Evolutionary conservation across 2,329 filamentous ascomycete species (phyloP), one percentile per base, ranked within the genome.

Genomic region (Coleophoma cylindrospora): DNA sequence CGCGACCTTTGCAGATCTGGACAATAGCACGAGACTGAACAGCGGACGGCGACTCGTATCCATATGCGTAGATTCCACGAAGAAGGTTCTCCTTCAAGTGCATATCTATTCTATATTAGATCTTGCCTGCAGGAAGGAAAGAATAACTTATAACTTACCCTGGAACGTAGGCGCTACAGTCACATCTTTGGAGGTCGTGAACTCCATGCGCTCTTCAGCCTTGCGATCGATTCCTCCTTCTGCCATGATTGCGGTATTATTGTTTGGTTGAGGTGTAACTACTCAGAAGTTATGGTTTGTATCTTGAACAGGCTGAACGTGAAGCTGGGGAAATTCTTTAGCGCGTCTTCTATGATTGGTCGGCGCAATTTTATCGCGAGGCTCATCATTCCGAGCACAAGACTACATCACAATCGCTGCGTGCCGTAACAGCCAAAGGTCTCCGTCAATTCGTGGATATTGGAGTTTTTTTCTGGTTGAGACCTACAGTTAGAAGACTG

Each of bases 21-120:
- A 99, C 94, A 66, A 99, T 99, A 48, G 94, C 94, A 66, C 94
- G 89, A 59, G 92, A 96, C 74, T 99, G 94, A 15, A 99, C 92
- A 13, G 94, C 94, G 0, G 94, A 99, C 12, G 94, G 94, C 2
- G 94, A 96, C 69, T 99, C 94, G 73, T 97, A 99, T 57, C 94
- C 94, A 63, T 99, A 99, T 34, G 94, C 94, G 68, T 99, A 99
- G 67, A 99, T 92, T 57, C 94, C 94, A 59, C 94, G 91, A 58
- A 99, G 83, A 34, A 99, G 84, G 66, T 95, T 96, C 70, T 97
- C 92, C 83, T 40, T 47, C 14, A n/a, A 38, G 22, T 32, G 47
- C n/a, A 34, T 40, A 36, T n/a, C 17, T 15, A 47, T 21, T 43
- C 14, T 21, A 12, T 45, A 15, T 3, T 27, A 27, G 27, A 10